Percentiles rank a stretch among this genome's conserved stretches.
Evolutionary conservation across 2,329 filamentous ascomycete genomes (phyloP).

Genomic region (Parascedosporium putredinis): DNA sequence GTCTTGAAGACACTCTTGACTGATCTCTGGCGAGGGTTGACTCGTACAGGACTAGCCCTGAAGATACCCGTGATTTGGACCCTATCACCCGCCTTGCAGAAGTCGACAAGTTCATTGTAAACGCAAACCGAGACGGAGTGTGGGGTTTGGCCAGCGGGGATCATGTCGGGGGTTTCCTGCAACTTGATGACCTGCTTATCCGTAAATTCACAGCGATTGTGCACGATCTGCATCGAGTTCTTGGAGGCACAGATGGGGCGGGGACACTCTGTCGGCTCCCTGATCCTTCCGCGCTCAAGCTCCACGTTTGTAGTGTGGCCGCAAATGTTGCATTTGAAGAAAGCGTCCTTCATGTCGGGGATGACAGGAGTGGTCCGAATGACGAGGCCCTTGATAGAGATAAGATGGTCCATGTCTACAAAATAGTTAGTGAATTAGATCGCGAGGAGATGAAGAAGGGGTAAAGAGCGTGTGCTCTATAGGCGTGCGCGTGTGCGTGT

Average conservation of each 20-base stretch:
- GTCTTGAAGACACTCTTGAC: conserved; percentile 98
- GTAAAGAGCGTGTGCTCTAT: too few relatives aligned
- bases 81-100: conserved; percentile 95
- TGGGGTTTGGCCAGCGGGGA: conserved; percentile 91
- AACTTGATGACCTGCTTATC: conserved; percentile 99
- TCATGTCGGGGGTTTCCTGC: conserved; percentile 90
- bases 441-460: too few relatives aligned
- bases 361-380: conserved; percentile 95
- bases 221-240: conserved; percentile 97
- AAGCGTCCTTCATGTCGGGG: conserved; percentile 97
- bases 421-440: too few relatives aligned
- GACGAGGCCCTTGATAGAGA: conserved; percentile 90
- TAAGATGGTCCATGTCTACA: conserved; percentile 84
- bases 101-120: conserved; percentile 93
- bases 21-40: conserved; percentile 85
- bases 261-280: conserved; percentile 84
- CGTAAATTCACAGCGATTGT: conserved; percentile 88
- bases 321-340: conserved; percentile 92
- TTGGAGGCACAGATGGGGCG: conserved; percentile 69
- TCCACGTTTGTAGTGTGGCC: conserved; percentile 84
- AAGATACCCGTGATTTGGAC: conserved; percentile 96
- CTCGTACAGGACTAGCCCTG: conserved; percentile 82
- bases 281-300: conserved; percentile 91
- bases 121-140: conserved; percentile 94
- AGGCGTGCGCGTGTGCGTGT: too few relatives aligned